A percentile compares a stretch with the other conserved stretches of the same genome.
These are phyloP conservation scores for Curvularia hawaiiensis DNA, from an alignment of 2,329 filamentous ascomycete species.

Conservation along the genomic window DNA sequence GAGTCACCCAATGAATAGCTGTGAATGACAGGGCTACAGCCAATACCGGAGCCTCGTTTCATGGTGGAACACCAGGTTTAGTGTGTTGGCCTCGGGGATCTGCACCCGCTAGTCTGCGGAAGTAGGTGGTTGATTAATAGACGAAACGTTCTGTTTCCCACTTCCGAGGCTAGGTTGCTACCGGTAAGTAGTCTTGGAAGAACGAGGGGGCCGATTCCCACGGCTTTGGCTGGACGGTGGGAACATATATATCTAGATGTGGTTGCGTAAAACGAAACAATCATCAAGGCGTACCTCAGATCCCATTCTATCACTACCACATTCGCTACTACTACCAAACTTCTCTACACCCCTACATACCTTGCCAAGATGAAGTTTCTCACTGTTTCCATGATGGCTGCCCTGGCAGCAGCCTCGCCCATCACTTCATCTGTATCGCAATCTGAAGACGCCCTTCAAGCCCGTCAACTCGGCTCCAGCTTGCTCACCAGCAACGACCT, in stretches of 20 bases:
- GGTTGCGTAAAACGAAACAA: neutral
- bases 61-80: neutral
- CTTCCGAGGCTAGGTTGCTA: slow-evolving; percentile 1
- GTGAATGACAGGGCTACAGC: neutral
- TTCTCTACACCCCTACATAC: neutral
- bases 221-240: neutral
- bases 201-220: neutral
- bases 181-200: neutral
- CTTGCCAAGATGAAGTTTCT: slow-evolving; percentile 31
- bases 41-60: neutral
- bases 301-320: neutral
- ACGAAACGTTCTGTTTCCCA: neutral
- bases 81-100: neutral
- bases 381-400: slow-evolving; percentile 19
- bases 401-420: slow-evolving; percentile 20
- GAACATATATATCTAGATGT: neutral
- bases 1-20: neutral
- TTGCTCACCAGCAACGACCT: slow-evolving; percentile 28
- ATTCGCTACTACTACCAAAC: neutral
- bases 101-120: neutral
- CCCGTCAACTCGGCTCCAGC: slow-evolving; percentile 19
- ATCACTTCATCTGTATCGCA: slow-evolving; percentile 15
- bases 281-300: neutral
- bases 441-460: slow-evolving; percentile 15
- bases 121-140: neutral